Percentiles rank a stretch among this genome's conserved stretches.
Conservation (phyloP, 2,329 filamentous ascomycete species). For the Pseudogymnoascus sp. region DNA sequence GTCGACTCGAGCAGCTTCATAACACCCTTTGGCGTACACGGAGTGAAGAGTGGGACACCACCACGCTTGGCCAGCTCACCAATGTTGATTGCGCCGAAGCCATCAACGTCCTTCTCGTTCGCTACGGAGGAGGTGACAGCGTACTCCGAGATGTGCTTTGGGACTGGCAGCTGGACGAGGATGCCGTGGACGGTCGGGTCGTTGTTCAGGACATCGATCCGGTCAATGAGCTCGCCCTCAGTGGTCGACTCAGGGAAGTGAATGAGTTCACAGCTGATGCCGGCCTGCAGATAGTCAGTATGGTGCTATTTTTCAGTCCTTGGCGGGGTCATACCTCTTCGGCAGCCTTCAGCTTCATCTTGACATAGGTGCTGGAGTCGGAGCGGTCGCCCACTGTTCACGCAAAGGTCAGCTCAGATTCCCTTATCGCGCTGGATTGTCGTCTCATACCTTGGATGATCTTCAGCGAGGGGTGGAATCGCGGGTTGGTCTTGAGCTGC, state of each 20-base stretch:
- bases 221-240: conserved; percentile 77
- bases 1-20: conserved; percentile 85
- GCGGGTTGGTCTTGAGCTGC: conserved; percentile 73
- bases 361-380: conserved; percentile 98
- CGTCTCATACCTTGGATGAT: conserved; percentile 76
- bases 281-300: conserved; percentile 51
- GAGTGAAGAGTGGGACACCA: conserved; percentile 78
- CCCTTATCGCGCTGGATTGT: conserved; percentile 14
- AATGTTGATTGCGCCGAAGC: conserved; percentile 89
- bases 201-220: conserved; percentile 77
- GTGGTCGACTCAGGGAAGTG: conserved; percentile 75
- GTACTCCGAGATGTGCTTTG: conserved; percentile 84
- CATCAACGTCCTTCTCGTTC: conserved; percentile 95
- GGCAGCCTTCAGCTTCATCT: conserved; percentile 98
- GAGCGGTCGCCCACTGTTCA: conserved; percentile 75
- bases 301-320: conserved; percentile 11
- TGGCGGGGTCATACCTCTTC: conserved; percentile 55
- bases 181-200: conserved; percentile 82
- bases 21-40: conserved; percentile 94
- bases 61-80: conserved; percentile 95
- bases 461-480: conserved; percentile 82
- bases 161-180: conserved; percentile 86
- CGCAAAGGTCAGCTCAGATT: conserved; percentile 12
- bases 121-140: conserved; percentile 81
- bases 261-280: conserved; percentile 79